Conservation (phyloP, 305 asterid species). For the Fraxinus velutina region DNA sequence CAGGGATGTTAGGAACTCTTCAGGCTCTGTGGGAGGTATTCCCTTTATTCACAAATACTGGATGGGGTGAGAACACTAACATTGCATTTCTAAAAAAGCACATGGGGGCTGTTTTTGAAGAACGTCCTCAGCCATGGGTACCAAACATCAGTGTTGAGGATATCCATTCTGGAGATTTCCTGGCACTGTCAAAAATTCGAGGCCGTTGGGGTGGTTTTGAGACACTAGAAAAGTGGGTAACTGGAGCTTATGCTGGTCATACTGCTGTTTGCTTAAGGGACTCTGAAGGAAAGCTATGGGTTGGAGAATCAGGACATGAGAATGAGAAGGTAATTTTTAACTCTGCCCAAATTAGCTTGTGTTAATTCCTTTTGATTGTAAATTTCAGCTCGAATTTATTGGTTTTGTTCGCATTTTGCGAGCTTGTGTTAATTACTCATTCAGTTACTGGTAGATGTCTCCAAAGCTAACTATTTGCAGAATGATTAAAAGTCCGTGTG, state of each 20-base stretch:
- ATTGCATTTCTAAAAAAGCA: constrained; percentile 70
- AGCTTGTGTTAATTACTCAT: neutral
- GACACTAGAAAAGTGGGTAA: constrained; percentile 94
- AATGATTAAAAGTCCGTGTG: neutral
- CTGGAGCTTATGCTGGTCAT: constrained; percentile 95
- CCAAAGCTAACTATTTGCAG: neutral
- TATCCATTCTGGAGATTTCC: constrained; percentile 90
- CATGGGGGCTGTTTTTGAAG: constrained; percentile 80
- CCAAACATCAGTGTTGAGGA: constrained; percentile 66
- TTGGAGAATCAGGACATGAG: constrained; percentile 93
- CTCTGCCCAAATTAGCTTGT: neutral
- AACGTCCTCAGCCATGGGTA: constrained; percentile 89
- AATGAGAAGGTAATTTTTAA: constrained; percentile 56
- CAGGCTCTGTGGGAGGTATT: constrained; percentile 93
- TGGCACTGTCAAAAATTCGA: constrained; percentile 78
- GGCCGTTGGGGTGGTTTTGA: constrained; percentile 98
- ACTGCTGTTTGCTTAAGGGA: constrained; percentile 92
- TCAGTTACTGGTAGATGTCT: neutral
- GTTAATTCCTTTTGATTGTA: neutral
- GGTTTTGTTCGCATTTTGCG: neutral
- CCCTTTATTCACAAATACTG: constrained; percentile 75
- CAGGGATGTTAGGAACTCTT: constrained; percentile 84
- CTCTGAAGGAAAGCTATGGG: constrained; percentile 81
- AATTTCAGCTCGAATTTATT: neutral
- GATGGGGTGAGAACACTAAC: constrained; percentile 79